Evolutionary conservation across 2,329 filamentous ascomycete species (phyloP), one percentile per base, ranked within the genome.

Genomic region (Pyricularia sp.): DNA sequence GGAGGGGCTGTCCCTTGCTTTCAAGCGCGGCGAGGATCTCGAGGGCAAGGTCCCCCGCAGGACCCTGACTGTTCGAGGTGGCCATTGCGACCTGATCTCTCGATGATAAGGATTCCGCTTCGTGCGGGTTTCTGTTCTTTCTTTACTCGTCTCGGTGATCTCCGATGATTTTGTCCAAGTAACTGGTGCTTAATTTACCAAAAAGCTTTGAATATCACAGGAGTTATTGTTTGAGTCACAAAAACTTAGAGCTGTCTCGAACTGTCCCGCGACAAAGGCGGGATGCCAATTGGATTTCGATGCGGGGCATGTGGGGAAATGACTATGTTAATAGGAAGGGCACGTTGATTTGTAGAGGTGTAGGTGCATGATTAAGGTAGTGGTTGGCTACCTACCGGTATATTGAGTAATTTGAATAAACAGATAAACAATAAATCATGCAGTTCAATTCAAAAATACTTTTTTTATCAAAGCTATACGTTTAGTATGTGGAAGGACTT

Each of bases 21-120:
- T 85, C 84, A 74, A 94, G 83, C 69, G 86, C 85, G 71, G 88
- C 84, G 74, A 94, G 85, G 73, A 94, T 83, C 74, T 87, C 82
- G 69, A 83, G 82, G 70, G 86, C 83, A 75, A 93, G 81, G 76
- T 92, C 89, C 78, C 81, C 82, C 36, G 77, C 75, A 55, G 30
- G 26, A 55, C 31, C 55, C 26, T 64, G 66, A 23, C 58, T 64
- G n/a, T 63, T 36, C 36, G 66, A 30, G 30, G 58, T 61, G 9
- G 58, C 58, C 66, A 68, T 68, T 23, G 30, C 23, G 66, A 36
- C 63, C 63, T 36, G 17, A 10, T 31, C 28, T 23, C 26, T n/a
- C 10, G 25, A 4, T 14, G 28, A 30, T 23, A 12, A 25, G n/a
- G 14, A 26, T 28, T 64, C 61, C 17, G 23, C 23, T 26, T 14